Conservation (phyloP, 306 rosid species). For the Vigna hirtella region DNA sequence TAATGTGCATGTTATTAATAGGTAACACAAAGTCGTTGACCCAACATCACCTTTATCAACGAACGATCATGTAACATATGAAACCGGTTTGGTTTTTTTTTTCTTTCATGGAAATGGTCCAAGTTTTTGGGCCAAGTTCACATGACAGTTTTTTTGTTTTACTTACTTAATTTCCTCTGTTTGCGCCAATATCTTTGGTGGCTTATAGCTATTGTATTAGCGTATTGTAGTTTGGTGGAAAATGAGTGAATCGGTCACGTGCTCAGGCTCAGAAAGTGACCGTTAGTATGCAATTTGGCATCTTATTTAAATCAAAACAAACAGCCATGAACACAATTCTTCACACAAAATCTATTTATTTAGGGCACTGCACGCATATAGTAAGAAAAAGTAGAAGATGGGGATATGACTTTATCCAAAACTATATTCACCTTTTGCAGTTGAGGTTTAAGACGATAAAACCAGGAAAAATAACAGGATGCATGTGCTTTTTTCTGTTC, state of each 20-base stretch:
- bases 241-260: slow-evolving; percentile 54
- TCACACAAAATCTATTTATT: slow-evolving; percentile 11
- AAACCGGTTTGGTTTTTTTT: slow-evolving; percentile 7
- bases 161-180: slow-evolving; percentile 30
- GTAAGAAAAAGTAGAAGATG: neutral
- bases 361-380: neutral
- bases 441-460: neutral
- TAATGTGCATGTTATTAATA: slow-evolving; percentile 12
- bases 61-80: slow-evolving; percentile 35
- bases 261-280: slow-evolving; percentile 51
- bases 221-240: slow-evolving; percentile 34
- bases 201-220: neutral
- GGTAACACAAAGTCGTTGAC: slow-evolving; percentile 52
- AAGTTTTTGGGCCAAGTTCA: slow-evolving; percentile 52
- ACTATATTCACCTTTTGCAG: slow-evolving; percentile 1
- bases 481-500: slow-evolving; percentile 32
- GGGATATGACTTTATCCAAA: slow-evolving; percentile 1
- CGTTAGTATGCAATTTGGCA: slow-evolving; percentile 48
- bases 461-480: neutral
- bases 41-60: slow-evolving; percentile 38
- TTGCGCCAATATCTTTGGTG: slow-evolving; percentile 35
- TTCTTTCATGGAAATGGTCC: slow-evolving; percentile 44
- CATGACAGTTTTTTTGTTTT: slow-evolving; percentile 48
- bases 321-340: neutral
- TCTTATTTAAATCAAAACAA: slow-evolving; percentile 10